Conservation (phyloP, 129 eudicot genomes). For the Saussurea involucrata region DNA sequence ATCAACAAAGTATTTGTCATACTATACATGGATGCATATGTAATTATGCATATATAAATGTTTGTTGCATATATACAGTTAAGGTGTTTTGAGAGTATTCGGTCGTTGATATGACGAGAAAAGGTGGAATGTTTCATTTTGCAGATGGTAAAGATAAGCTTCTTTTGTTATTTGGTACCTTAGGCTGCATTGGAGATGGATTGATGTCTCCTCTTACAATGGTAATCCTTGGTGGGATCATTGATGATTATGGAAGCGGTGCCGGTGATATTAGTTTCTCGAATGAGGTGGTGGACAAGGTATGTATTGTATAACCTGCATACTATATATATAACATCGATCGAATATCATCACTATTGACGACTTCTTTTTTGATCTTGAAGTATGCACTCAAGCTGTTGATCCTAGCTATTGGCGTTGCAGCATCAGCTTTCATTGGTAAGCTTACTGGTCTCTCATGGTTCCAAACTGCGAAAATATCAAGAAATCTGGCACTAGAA, state of each 20-base stretch:
- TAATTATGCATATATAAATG: not conserved
- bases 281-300: constrained; percentile 55
- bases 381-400: constrained; percentile 58
- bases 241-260: constrained; percentile 48
- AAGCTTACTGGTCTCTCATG: constrained; percentile 1
- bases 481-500: not conserved
- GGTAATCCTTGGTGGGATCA: constrained; percentile 47
- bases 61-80: not conserved
- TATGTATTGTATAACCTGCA: constrained; percentile 7
- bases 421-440: constrained; percentile 56
- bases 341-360: not conserved
- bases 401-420: constrained; percentile 59
- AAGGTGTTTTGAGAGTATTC: not conserved
- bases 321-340: not conserved
- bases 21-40: constrained; percentile 1
- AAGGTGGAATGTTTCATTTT: constrained; percentile 49
- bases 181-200: constrained; percentile 67
- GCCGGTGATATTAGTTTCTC: constrained; percentile 29
- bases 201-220: constrained; percentile 60
- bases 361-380: not conserved
- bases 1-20: not conserved
- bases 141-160: constrained; percentile 65
- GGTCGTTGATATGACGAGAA: constrained; percentile 31
- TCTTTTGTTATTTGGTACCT: constrained; percentile 58
- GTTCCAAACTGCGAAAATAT: not conserved